Base-by-base conservation (phyloP, 768 basidiomycete species). In the Pisolithus tinctorius region DNA sequence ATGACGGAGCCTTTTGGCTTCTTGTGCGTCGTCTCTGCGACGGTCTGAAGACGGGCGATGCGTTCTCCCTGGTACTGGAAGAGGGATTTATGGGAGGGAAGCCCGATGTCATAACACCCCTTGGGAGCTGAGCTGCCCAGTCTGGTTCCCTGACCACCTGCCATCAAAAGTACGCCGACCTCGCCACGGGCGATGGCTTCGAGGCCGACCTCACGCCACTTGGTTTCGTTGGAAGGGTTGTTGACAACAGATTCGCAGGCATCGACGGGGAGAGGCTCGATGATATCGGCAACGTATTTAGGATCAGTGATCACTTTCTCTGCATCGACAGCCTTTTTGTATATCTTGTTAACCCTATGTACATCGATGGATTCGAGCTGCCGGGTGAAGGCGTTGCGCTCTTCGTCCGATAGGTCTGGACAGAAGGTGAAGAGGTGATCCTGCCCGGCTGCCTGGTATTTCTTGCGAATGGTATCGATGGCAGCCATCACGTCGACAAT, bases 11-110 rank as follows among this genome's bases (percentile, higher is more conserved):
- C 81, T 16, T 70, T 64, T 14, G 78, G 69, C 60, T 82, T 82
- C 37, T 69, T 64, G 45, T 60, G 65, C 54, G 79, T 72, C 36
- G 76, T 64, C 64, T 81, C 84, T 0, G 92, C 93, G 48, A 95
- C 66, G 30, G 72, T 72, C 69, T 95, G 89, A 50, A 99, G 71
- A 52, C 88, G 82, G 53, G 78, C 76, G 65, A 99, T 96, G 50
- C 96, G 82, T 71, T 95, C 93, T n/a, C 94, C 96, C 69, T 99
- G 96, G 58, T 89, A 87, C 60, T 96, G 93, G 76, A 99, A 98
- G 49, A 99, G 83, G 11, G 86, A 82, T 71, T 93, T 95, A 71
- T 90, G 85, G 23, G 90, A 93, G 10, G 93, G 90, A 31, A 99
- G 76, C 13, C 88, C 90, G 58, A 99, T 97, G 66, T 98, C 93